phyloP scores from a whole-genome alignment of 2,329 filamentous ascomycete genomes.

The Fonsecaea multimorphosa region DNA sequence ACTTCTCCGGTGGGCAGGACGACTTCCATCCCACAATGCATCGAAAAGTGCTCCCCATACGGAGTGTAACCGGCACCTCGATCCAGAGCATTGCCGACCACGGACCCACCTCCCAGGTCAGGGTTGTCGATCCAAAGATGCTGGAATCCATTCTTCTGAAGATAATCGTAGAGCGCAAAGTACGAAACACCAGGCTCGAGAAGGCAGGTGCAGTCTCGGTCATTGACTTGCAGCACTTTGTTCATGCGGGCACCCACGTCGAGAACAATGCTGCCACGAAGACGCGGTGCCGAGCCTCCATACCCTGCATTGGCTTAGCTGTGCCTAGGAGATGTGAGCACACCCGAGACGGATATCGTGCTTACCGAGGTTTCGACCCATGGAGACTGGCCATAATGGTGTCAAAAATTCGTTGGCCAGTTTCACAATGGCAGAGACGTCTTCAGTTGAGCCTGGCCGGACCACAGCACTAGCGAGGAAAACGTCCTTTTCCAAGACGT shows the following conservation, averaged over 20 bases:
- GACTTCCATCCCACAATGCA: constrained; percentile 54
- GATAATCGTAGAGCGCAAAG: constrained; percentile 52
- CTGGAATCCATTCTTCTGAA: constrained; percentile 46
- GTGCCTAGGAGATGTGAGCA: neutral
- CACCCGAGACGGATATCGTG: neutral
- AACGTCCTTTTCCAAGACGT: constrained; percentile 20
- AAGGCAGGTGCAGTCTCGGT: constrained; percentile 42
- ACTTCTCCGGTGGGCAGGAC: constrained; percentile 49
- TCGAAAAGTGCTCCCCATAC: constrained; percentile 52
- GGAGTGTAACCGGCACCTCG: constrained; percentile 49
- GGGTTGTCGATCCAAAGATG: constrained; percentile 56
- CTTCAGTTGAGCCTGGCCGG: constrained; percentile 41
- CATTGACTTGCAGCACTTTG: constrained; percentile 43
- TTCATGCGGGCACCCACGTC: constrained; percentile 48
- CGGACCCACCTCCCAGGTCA: constrained; percentile 57
- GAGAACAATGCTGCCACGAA: constrained; percentile 53
- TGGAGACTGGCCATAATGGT: constrained; percentile 44
- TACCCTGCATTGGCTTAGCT: constrained; percentile 46
- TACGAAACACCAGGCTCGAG: constrained; percentile 55
- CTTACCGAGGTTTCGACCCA: constrained; percentile 50
- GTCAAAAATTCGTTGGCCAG: constrained; percentile 44
- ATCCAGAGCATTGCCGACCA: constrained; percentile 58
- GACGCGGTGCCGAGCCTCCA: constrained; percentile 55
- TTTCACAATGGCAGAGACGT: constrained; percentile 42
- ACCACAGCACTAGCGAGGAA: constrained; percentile 16